These are phyloP conservation scores for Kodamaea arcana DNA, from an alignment of 1,139 yeast genomes.

Conservation along the genomic window DNA sequence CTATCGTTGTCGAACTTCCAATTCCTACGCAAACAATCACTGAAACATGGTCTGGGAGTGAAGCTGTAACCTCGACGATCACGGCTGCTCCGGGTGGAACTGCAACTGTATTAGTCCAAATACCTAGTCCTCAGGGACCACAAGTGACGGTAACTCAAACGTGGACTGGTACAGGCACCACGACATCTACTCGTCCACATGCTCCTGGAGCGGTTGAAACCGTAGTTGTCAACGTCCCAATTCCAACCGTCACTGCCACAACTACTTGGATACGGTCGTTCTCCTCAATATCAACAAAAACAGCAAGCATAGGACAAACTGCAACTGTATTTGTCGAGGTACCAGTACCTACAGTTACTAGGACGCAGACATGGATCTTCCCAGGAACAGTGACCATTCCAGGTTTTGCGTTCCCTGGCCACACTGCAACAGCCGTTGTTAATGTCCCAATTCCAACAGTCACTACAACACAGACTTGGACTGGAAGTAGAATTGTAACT, in stretches of 20 bases:
- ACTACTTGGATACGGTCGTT: conserved; percentile 1
- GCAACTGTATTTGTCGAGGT: neutral
- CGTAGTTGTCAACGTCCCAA: neutral
- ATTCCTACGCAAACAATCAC: conserved; percentile 1
- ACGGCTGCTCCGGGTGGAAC: neutral
- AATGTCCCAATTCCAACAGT: neutral
- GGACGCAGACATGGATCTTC: neutral
- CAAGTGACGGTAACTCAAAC: neutral
- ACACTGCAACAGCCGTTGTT: neutral
- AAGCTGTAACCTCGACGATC: neutral
- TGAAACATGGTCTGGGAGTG: neutral
- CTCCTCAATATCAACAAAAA: neutral
- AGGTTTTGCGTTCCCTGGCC: neutral
- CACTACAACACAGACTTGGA: neutral
- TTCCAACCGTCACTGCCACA: neutral
- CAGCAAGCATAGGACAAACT: neutral
- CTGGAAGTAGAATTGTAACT: conserved; percentile 4
- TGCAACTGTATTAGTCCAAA: neutral
- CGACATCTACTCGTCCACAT: neutral
- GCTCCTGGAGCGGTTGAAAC: neutral
- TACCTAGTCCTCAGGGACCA: neutral
- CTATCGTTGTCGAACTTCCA: conserved; percentile 18
- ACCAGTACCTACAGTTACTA: neutral
- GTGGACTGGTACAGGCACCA: neutral
- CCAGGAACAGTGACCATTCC: neutral